Percentiles rank a stretch among this genome's conserved stretches.
phyloP scores from a whole-genome alignment of 345 rosid species.

The Brassica carinata region DNA sequence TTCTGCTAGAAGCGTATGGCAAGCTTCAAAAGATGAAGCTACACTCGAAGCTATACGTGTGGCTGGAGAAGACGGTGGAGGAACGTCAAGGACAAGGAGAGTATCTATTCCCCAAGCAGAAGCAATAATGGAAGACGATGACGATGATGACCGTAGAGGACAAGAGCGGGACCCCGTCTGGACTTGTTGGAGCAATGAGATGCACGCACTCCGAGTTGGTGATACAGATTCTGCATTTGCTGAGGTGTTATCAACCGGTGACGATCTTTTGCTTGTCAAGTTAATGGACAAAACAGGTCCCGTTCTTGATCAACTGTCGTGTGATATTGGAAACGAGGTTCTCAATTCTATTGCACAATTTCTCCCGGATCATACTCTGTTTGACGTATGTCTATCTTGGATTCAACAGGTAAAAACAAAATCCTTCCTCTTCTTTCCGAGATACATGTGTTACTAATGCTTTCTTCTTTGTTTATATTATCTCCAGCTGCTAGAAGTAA shows the following conservation, averaged over 20 bases:
- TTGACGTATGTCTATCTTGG: constrained; percentile 84
- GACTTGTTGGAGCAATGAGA: constrained; percentile 87
- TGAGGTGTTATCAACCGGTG: constrained; percentile 75
- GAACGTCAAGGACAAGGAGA: constrained; percentile 53
- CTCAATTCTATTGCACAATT: constrained; percentile 70
- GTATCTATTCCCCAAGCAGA: constrained; percentile 69
- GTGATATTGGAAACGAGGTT: constrained; percentile 70
- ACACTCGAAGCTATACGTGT: constrained; percentile 97
- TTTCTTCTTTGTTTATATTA: background rate
- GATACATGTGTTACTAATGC: background rate
- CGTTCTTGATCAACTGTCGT: constrained; percentile 75
- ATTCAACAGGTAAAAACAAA: constrained; percentile 74
- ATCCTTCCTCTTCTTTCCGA: constrained; percentile 3
- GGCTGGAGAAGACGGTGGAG: constrained; percentile 79
- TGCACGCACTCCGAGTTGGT: constrained; percentile 87
- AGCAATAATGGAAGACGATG: constrained; percentile 50
- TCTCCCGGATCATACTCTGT: constrained; percentile 72
- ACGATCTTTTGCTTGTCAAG: constrained; percentile 84
- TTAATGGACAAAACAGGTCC: constrained; percentile 95
- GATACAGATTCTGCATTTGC: constrained; percentile 87
- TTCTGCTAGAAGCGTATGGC: constrained; percentile 98
- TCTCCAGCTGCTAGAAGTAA: constrained; percentile 69
- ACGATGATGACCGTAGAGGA: constrained; percentile 54
- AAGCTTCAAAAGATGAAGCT: constrained; percentile 98
- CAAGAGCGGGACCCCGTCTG: constrained; percentile 71